Evolutionary conservation across 805 yeast genomes (phyloP), one percentile per base, ranked within the genome.

Genomic region (Lachancea cidri): DNA sequence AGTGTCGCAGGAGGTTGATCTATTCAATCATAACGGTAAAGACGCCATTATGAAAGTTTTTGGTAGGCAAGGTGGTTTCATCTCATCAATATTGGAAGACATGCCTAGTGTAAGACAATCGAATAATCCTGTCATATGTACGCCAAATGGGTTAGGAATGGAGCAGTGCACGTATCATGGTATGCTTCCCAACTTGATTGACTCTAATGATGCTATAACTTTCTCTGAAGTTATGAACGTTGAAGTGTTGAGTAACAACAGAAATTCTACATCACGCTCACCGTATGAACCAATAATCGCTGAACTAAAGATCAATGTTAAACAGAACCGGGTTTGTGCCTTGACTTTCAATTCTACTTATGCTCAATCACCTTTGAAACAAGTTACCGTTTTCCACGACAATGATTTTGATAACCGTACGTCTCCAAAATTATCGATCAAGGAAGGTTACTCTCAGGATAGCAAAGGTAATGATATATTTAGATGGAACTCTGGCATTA

Each of bases 241-340:
- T 5, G 71, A 75, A 14, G 67, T 81, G 5, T 46, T 80, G 38
- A 68, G 68, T 22, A 71, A 81, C 47, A 71, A 77, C 2, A 67
- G 77, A 31, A 50, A 67, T 4, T 63, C 62, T 19, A 56, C 58
- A 5, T 66, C 62, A 34, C 68, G 72, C 41, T 74, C 82, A 1
- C 71, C 67, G 17, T 83, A 79, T 57, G 80, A 81, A 0, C 85
- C 88, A 39, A 67, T 80, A 44, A 71, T 73, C 15, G 88, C 86
- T 1, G 81, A 80, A 15, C 53, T 87, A 30, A 62, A 62, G 39
- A 74, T 87, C 36, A 66, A 68, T 32, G 85, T 74, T 2, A 71
- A 71, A 13, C 76, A 78, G 24, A 81, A 79, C 58, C 72, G 95
- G 52, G 71, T 71, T 42, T 87, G 95, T 62, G 68, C 67, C 18